Evolutionary conservation across 176 grass and related monocot species (phyloP).

Genomic region (Hordeum vulgare): DNA sequence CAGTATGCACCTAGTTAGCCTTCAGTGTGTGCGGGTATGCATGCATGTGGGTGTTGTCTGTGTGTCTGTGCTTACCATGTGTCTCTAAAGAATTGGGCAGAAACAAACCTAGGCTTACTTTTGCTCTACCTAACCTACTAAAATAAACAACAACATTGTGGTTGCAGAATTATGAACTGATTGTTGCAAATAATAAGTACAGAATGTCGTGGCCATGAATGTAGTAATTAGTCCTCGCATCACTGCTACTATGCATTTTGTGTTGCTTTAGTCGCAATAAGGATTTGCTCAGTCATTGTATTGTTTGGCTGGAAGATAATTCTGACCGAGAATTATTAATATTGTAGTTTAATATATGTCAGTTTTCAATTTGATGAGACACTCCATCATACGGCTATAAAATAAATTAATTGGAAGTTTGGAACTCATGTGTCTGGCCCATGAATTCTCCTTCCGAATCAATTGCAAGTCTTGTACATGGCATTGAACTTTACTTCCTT

Average conservation of each 20-base stretch:
- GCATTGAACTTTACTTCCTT: neutral
- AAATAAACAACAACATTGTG: neutral
- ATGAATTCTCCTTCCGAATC: neutral
- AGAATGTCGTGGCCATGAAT: neutral
- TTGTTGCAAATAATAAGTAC: neutral
- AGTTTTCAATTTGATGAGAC: neutral
- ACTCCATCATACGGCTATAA: neutral
- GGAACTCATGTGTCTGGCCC: neutral
- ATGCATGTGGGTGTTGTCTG: neutral
- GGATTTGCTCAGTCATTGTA: neutral
- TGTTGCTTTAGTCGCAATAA: neutral
- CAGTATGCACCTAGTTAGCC: neutral
- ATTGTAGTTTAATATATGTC: neutral
- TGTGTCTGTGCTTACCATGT: neutral
- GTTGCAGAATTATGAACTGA: neutral
- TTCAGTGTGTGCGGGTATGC: neutral
- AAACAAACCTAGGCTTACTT: neutral
- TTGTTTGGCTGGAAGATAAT: neutral
- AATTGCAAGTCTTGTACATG: neutral
- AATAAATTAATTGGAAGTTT: neutral
- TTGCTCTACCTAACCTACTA: neutral
- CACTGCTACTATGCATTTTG: neutral
- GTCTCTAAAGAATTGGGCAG: neutral
- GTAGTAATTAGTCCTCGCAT: neutral
- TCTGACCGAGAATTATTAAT: neutral